Evolutionary conservation across 352 stramenopile genomes (phyloP).

Genomic region (Phytophthora sp.): DNA sequence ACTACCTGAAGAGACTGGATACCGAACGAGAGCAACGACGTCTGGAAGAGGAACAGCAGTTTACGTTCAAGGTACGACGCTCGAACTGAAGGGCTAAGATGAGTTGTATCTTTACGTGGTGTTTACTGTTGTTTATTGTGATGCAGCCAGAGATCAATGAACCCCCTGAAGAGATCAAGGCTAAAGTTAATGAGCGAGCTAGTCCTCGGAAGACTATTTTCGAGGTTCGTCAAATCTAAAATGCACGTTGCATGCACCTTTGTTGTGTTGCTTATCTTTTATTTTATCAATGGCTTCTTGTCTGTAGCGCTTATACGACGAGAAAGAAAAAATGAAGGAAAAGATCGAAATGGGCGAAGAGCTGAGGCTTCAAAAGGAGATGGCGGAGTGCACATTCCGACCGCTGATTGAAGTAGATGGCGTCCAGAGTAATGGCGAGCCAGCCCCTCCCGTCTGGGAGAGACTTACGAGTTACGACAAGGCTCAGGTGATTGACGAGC

Average conservation of each 20-base stretch:
- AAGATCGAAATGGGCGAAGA: conserved; percentile 79
- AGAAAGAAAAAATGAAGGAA: conserved; percentile 81
- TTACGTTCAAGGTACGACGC: conserved; percentile 73
- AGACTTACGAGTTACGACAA: conserved; percentile 80
- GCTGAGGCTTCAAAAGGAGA: conserved; percentile 72
- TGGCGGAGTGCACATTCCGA: conserved; percentile 82
- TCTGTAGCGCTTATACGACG: conserved; percentile 76
- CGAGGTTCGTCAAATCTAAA: conserved; percentile 57
- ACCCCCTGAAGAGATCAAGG: conserved; percentile 60
- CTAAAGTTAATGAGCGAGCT: conserved; percentile 62
- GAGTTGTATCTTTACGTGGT: too few species aligned
- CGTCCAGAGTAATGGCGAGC: conserved; percentile 38
- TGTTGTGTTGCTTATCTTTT: conserved; percentile 24
- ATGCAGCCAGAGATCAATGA: conserved; percentile 64
- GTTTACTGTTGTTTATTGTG: conserved; percentile 7
- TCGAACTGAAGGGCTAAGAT: too few species aligned
- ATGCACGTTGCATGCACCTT: conserved; percentile 19
- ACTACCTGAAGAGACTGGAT: conserved; percentile 69
- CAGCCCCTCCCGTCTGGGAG: conserved; percentile 71
- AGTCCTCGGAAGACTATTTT: conserved; percentile 80
- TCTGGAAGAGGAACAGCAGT: conserved; percentile 72
- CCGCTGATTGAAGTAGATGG: conserved; percentile 62
- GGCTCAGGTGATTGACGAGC: conserved; percentile 78
- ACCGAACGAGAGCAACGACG: conserved; percentile 76
- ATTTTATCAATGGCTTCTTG: conserved; percentile 6